These are phyloP conservation scores for Calonectria pseudoreteaudii DNA, from an alignment of 2,329 filamentous ascomycete genomes.

Conservation along the genomic window DNA sequence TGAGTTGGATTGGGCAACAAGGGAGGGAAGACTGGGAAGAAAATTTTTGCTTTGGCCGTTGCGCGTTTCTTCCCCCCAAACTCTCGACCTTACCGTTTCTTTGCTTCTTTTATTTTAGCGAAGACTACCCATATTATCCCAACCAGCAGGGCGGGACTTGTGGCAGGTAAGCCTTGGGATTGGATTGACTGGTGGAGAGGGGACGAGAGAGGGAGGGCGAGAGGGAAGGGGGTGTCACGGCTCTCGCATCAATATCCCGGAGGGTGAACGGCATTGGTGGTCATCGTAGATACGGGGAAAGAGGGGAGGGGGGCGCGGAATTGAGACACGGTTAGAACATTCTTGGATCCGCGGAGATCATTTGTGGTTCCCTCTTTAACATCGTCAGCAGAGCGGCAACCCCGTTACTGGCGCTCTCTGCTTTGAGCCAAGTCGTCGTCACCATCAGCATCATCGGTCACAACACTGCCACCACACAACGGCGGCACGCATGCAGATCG, in stretches of 20 bases:
- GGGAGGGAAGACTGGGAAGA: background rate
- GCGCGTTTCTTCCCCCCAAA: background rate
- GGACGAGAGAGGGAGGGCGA: background rate
- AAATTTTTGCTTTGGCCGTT: constrained; percentile 6
- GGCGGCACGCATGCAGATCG: constrained; percentile 5
- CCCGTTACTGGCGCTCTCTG: background rate
- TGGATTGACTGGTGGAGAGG: background rate
- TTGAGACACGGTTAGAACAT: constrained; percentile 6
- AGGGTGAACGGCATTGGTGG: background rate
- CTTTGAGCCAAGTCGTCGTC: constrained; percentile 5
- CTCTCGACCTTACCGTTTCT: background rate
- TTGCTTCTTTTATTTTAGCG: constrained; percentile 1
- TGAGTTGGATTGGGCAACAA: constrained; percentile 3
- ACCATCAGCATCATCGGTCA: constrained; percentile 8
- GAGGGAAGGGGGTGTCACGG: background rate
- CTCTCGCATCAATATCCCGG: background rate
- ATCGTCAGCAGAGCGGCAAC: constrained; percentile 13
- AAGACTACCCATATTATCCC: background rate
- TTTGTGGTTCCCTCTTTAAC: constrained; percentile 3
- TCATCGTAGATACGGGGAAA: background rate
- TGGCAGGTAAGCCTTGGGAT: background rate
- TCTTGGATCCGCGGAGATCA: constrained; percentile 3
- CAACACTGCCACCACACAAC: constrained; percentile 14
- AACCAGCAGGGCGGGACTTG: background rate
- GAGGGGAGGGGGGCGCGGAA: background rate